These are phyloP conservation scores for Aplosporella prunicola DNA, from an alignment of 2,329 filamentous ascomycete species.

Conservation along the genomic window DNA sequence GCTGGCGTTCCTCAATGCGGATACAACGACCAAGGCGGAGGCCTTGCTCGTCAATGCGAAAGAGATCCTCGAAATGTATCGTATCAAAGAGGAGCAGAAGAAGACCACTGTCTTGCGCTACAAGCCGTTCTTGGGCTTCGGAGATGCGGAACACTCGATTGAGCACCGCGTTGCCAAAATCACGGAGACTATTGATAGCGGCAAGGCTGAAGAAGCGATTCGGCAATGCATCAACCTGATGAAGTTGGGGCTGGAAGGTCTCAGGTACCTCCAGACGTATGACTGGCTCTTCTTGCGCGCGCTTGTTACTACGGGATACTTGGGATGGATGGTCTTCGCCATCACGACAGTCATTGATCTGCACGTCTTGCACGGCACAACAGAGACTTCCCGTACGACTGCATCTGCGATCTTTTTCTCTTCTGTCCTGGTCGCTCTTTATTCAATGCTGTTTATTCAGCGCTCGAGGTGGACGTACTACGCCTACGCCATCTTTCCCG, in stretches of 20 bases:
- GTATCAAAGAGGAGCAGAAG: constrained; percentile 84
- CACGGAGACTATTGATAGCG: constrained; percentile 54
- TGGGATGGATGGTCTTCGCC: constrained; percentile 93
- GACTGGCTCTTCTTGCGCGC: constrained; percentile 94
- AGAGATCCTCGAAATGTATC: constrained; percentile 90
- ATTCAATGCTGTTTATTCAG: constrained; percentile 69
- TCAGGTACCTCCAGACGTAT: constrained; percentile 93
- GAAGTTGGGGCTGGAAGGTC: constrained; percentile 64
- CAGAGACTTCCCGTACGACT: constrained; percentile 53
- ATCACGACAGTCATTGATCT: constrained; percentile 80
- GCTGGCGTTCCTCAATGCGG: constrained; percentile 66
- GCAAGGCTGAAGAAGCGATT: constrained; percentile 67
- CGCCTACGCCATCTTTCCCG: constrained; percentile 81
- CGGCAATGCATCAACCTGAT: constrained; percentile 68
- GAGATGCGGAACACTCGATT: constrained; percentile 51
- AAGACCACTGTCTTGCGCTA: constrained; percentile 66
- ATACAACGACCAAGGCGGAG: constrained; percentile 66
- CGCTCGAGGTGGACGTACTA: constrained; percentile 80
- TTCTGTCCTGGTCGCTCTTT: constrained; percentile 64
- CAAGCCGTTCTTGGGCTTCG: constrained; percentile 62
- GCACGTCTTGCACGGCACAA: constrained; percentile 67
- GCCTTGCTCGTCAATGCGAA: constrained; percentile 77
- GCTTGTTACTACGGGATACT: constrained; percentile 79
- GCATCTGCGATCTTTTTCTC: constrained; percentile 58
- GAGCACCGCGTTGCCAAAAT: constrained; percentile 62